A percentile compares a stretch with the other conserved stretches of the same genome.
These are phyloP conservation scores for Sabuloglossum arenarium DNA, from an alignment of 495 filamentous ascomycete genomes.

Conservation along the genomic window DNA sequence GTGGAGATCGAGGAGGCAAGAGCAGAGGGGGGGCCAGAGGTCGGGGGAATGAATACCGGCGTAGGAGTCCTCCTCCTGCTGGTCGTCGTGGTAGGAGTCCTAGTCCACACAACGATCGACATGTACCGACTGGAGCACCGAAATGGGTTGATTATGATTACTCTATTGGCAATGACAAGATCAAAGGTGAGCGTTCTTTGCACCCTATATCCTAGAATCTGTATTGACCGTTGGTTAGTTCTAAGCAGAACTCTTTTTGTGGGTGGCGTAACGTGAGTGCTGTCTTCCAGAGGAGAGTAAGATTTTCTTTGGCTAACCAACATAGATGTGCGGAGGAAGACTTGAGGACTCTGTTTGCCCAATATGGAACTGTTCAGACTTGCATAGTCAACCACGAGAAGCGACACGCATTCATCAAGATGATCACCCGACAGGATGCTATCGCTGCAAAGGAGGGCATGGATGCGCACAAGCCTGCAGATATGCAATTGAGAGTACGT, in stretches of 20 bases:
- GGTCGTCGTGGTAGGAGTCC: constrained; percentile 41
- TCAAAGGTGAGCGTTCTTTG: constrained; percentile 41
- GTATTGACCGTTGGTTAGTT: constrained; percentile 26
- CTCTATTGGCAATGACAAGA: constrained; percentile 45
- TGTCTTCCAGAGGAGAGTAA: background rate
- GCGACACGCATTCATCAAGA: constrained; percentile 96
- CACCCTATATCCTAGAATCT: background rate
- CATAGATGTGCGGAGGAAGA: constrained; percentile 56
- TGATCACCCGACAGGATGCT: constrained; percentile 74
- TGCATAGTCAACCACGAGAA: constrained; percentile 97
- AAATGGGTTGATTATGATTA: constrained; percentile 73
- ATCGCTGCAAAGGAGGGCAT: constrained; percentile 72
- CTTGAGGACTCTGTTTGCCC: constrained; percentile 52
- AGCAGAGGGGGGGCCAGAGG: constrained; percentile 27
- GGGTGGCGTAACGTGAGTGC: constrained; percentile 83
- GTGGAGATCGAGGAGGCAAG: constrained; percentile 11
- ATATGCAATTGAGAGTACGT: constrained; percentile 64
- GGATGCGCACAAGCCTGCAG: constrained; percentile 51
- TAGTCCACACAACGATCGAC: constrained; percentile 25
- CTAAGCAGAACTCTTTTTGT: constrained; percentile 91
- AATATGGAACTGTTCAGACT: constrained; percentile 75
- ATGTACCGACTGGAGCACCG: constrained; percentile 33
- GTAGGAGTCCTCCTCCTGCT: constrained; percentile 50
- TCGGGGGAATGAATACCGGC: constrained; percentile 48
- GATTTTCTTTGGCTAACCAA: constrained; percentile 4